Conservation (phyloP, 768 basidiomycete species). For the Lyophyllum atratum region DNA sequence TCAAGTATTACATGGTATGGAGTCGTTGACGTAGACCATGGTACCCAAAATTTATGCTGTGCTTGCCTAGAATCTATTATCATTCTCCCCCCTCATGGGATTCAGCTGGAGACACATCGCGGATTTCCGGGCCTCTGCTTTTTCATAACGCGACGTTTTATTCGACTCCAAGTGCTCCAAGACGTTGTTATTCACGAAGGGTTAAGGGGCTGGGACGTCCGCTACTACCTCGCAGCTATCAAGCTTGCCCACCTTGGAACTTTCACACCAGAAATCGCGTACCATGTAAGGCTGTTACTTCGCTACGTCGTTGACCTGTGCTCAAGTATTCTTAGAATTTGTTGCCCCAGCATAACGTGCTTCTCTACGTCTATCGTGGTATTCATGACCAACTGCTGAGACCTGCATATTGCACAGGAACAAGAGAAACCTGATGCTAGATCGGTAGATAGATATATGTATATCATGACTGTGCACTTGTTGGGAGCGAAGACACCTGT, state of each 20-base stretch:
- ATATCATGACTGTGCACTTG: neutral
- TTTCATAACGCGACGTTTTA: constrained; percentile 51
- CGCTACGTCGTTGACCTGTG: neutral
- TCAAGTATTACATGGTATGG: constrained; percentile 13
- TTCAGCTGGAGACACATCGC: constrained; percentile 73
- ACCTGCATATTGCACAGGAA: constrained; percentile 4
- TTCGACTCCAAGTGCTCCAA: constrained; percentile 52
- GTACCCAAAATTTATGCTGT: neutral
- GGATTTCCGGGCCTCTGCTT: constrained; percentile 49
- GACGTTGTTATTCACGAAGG: constrained; percentile 79
- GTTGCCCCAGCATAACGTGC: constrained; percentile 62
- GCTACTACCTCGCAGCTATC: constrained; percentile 63
- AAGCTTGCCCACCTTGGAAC: constrained; percentile 28
- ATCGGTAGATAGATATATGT: neutral
- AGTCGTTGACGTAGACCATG: neutral
- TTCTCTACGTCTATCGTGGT: constrained; percentile 60
- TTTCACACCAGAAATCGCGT: constrained; percentile 53
- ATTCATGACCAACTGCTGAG: constrained; percentile 48
- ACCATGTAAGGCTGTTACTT: constrained; percentile 45
- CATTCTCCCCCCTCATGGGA: constrained; percentile 63
- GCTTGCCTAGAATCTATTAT: constrained; percentile 62
- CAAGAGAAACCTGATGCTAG: neutral
- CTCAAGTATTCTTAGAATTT: constrained; percentile 48
- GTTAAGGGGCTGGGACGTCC: constrained; percentile 68
- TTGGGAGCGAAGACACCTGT: constrained; percentile 9